Base-by-base conservation (phyloP, 345 rosid genomes). In the Noccaea bulbosa region DNA sequence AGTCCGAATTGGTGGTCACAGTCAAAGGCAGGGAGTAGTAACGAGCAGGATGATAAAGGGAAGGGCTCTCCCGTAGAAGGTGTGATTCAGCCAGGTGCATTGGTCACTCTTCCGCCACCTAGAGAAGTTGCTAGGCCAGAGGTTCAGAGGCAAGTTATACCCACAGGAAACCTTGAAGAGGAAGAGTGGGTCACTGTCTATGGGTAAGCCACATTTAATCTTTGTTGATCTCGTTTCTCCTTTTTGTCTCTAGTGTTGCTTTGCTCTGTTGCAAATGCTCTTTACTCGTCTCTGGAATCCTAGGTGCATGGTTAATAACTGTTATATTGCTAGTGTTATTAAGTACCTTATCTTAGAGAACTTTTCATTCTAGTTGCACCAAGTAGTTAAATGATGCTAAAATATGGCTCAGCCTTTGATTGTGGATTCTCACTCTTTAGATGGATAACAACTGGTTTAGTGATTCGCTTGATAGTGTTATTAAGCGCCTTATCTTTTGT, bases 131-230 rank as follows among this genome's bases (percentile, higher is more conserved):
- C 96, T 20, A 94, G 96, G 81, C 99, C 99, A 0, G 98, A 91
- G 81, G 78, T 83, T 72, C 92, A 84, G 83, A 79, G 78, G 74
- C 93, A 80, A 73, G 55, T 79, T 71, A 56, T 89, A 66, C 92
- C 96, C 14, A 82, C 86, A 0, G 97, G 91, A 48, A 86, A 83
- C 56, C 82, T 91, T 67, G 87, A 91, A 30, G 97, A 88, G 78
- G 99, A 91, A 84, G 95, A 91, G 74, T 94, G 99, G 99, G 89
- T 91, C 77, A 94, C 99, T 48, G 97, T 94, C 67, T 94, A 89
- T 74, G 99, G 99, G 99, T 91, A 87, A 69, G 79, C 6, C 11
- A 1, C 58, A 5, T 11, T 65, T 17, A 14, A 69, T 16, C 6
- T 51, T 37, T 48, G 3, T 27, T 2, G 30, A 4, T 27, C 30